Conservation (phyloP, 306 rosid genomes). For the Purshia tridentata region DNA sequence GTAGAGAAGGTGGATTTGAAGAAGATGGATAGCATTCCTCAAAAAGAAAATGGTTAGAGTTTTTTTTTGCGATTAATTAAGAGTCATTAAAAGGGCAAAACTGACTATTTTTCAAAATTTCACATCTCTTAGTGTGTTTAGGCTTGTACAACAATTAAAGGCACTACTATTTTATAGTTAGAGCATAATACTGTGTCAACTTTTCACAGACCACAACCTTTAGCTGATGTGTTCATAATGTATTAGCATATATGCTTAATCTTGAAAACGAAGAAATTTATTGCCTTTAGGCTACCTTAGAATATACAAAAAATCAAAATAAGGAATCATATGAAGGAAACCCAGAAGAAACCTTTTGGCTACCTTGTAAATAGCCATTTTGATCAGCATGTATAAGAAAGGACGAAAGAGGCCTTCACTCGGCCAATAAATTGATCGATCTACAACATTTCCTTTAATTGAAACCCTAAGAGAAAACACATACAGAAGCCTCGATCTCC, state of each 20-base stretch:
- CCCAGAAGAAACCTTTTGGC: slow-evolving; percentile 21
- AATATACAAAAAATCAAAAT: not conserved
- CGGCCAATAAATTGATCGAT: not conserved
- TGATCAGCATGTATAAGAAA: slow-evolving; percentile 5
- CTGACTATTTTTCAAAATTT: too few species aligned
- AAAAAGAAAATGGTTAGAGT: too few species aligned
- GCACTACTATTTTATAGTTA: not conserved
- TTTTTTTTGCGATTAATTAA: too few species aligned
- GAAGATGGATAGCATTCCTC: too few species aligned
- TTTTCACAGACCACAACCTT: not conserved
- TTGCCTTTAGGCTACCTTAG: not conserved
- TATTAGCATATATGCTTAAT: not conserved
- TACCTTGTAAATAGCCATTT: not conserved
- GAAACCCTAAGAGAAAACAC: not conserved
- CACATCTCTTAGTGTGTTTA: too few species aligned
- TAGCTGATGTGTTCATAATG: not conserved
- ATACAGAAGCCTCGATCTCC: not conserved
- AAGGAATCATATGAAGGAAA: slow-evolving; percentile 18
- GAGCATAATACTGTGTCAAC: too few species aligned
- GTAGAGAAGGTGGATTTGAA: too few species aligned
- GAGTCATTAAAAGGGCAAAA: too few species aligned
- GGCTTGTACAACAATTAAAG: not conserved
- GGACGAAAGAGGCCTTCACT: not conserved
- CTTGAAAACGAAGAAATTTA: not conserved
- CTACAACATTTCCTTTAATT: not conserved